These are phyloP conservation scores for Daldinia vernicosa DNA, from an alignment of 495 filamentous ascomycete genomes.

Conservation along the genomic window DNA sequence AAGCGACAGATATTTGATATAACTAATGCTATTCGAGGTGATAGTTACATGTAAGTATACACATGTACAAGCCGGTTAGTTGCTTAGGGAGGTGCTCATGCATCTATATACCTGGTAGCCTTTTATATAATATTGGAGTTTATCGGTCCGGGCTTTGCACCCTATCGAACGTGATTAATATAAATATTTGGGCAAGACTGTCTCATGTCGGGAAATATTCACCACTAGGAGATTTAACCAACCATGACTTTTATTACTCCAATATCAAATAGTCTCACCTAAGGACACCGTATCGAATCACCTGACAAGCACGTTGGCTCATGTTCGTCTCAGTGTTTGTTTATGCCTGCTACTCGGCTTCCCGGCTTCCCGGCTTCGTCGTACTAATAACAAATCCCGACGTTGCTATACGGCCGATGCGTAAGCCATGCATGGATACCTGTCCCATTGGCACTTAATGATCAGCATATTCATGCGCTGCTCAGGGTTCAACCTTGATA, in stretches of 20 bases:
- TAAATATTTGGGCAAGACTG: neutral
- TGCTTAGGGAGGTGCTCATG: neutral
- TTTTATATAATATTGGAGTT: neutral
- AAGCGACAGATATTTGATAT: neutral
- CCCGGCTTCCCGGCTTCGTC: conserved; percentile 1
- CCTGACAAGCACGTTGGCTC: conserved; percentile 2
- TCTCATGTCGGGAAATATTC: conserved; percentile 29
- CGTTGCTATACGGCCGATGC: conserved; percentile 13
- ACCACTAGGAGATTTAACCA: conserved; percentile 36
- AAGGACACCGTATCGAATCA: conserved; percentile 1
- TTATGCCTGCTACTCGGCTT: neutral
- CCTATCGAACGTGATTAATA: neutral
- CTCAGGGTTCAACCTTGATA: conserved; percentile 30
- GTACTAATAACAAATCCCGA: conserved; percentile 30
- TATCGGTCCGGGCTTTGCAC: neutral
- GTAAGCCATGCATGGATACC: conserved; percentile 35
- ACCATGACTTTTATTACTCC: conserved; percentile 6
- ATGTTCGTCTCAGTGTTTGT: conserved; percentile 10
- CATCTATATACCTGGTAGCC: neutral
- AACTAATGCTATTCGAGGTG: neutral
- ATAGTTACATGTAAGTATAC: neutral
- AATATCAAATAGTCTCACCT: conserved; percentile 1
- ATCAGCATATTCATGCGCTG: conserved; percentile 27
- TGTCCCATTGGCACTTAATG: conserved; percentile 30
- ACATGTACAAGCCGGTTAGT: neutral